Evolutionary conservation across 169 alveolate genomes (phyloP).

Genomic region (Eimeria maxima): DNA sequence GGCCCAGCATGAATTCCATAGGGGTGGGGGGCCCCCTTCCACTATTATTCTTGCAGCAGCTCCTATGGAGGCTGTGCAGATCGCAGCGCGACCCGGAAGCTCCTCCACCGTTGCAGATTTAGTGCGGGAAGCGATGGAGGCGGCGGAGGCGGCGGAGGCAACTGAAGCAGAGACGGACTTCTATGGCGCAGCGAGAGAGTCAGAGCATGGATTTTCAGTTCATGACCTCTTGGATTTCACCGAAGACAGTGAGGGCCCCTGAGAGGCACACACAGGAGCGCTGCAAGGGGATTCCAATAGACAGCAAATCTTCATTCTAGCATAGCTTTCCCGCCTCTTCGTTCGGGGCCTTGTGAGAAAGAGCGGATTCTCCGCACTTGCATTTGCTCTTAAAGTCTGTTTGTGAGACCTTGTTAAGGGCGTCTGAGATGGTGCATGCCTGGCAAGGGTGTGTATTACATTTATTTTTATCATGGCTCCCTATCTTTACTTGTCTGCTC

Average conservation of each 20-base stretch:
- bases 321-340: not conserved
- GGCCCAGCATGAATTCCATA: not conserved
- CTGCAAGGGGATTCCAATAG: no score
- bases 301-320: not conserved
- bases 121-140: constrained; percentile 72
- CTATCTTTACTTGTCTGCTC: not conserved
- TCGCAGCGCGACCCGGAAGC: constrained; percentile 67
- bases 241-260: constrained; percentile 56
- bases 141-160: constrained; percentile 69
- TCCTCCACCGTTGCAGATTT: constrained; percentile 61
- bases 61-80: constrained; percentile 70
- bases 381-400: not conserved
- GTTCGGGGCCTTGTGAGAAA: not conserved
- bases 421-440: not conserved
- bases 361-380: not conserved
- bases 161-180: not conserved
- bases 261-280: not conserved
- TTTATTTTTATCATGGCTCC: not conserved
- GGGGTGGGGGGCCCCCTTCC: not conserved
- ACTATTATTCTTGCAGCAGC: constrained; percentile 51
- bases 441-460: not conserved
- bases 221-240: constrained; percentile 59
- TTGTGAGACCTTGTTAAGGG: not conserved
- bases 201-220: constrained; percentile 53
- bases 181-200: constrained; percentile 52